Conservation (phyloP, 257 asterid species). For the Nemophila menziesii region DNA sequence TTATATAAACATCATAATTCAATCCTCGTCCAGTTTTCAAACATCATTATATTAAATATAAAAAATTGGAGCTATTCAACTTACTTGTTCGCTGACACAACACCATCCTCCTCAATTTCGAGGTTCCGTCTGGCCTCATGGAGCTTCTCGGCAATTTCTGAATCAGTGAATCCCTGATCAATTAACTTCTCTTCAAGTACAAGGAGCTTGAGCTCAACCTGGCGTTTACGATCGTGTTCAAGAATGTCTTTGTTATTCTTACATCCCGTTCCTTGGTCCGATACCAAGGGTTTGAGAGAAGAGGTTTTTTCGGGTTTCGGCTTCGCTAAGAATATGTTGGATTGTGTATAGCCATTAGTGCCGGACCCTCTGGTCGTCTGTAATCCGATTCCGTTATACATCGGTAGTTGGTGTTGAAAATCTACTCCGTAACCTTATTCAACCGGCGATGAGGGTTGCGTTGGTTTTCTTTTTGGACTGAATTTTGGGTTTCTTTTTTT, state of each 20-base stretch:
- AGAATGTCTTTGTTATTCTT: constrained; percentile 56
- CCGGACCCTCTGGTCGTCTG: constrained; percentile 97
- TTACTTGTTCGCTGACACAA: not conserved
- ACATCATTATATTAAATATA: too few relatives aligned
- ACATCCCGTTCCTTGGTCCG: constrained; percentile 60
- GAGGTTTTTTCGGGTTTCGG: constrained; percentile 43
- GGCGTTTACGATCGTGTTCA: constrained; percentile 95
- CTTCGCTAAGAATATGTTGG: constrained; percentile 60
- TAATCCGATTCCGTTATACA: constrained; percentile 95
- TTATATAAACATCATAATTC: too few relatives aligned
- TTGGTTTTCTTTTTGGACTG: too few relatives aligned
- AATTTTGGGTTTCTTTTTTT: too few relatives aligned
- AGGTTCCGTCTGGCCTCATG: constrained; percentile 50
- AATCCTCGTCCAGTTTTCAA: too few relatives aligned
- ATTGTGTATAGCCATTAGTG: constrained; percentile 74
- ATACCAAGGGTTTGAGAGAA: constrained; percentile 42
- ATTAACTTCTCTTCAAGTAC: constrained; percentile 59
- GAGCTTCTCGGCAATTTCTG: constrained; percentile 62
- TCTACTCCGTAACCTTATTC: not conserved
- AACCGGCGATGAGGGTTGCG: not conserved
- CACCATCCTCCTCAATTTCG: constrained; percentile 38
- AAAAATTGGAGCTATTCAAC: too few relatives aligned
- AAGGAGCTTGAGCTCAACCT: constrained; percentile 65
- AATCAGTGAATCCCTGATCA: constrained; percentile 69
- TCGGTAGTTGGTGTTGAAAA: constrained; percentile 1